phyloP scores from a whole-genome alignment of 305 asterid species.

The Fraxinus paxiana region DNA sequence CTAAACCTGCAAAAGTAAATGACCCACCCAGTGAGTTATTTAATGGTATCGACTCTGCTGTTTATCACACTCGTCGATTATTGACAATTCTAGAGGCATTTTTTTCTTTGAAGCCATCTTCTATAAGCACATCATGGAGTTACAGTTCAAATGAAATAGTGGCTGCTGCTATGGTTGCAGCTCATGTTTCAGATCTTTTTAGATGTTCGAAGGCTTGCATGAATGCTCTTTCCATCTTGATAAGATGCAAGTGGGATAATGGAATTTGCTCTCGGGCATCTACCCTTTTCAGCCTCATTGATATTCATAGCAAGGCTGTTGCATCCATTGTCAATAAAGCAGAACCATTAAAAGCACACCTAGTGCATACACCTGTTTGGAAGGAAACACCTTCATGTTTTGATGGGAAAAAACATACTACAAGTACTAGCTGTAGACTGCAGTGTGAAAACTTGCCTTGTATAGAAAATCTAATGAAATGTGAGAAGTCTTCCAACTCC shows the following conservation, averaged over 20 bases:
- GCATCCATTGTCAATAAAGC: constrained; percentile 91
- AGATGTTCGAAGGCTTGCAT: constrained; percentile 88
- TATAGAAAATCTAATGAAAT: constrained; percentile 34
- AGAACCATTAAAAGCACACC: constrained; percentile 85
- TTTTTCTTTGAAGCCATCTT: constrained; percentile 89
- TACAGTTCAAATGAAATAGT: constrained; percentile 91
- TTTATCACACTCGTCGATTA: constrained; percentile 77
- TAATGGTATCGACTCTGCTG: constrained; percentile 72
- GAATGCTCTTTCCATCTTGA: constrained; percentile 78
- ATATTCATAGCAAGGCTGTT: constrained; percentile 83
- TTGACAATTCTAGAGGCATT: constrained; percentile 88
- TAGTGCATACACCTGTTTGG: constrained; percentile 54
- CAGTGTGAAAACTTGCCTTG: constrained; percentile 39
- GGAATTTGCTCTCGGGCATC: constrained; percentile 81
- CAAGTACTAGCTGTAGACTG: constrained; percentile 47
- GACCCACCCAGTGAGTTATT: constrained; percentile 48
- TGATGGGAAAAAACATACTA: constrained; percentile 51
- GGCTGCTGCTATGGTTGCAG: constrained; percentile 99
- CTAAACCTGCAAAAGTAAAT: constrained; percentile 48
- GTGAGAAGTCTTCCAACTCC: constrained; percentile 35
- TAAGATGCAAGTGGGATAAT: constrained; percentile 86
- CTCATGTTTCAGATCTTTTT: constrained; percentile 92
- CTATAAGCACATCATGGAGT: constrained; percentile 85
- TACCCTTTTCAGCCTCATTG: constrained; percentile 88
- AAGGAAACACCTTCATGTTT: constrained; percentile 46